Evolutionary conservation across 2,329 filamentous ascomycete genomes (phyloP), one percentile per base, ranked within the genome.

Genomic region (Ophiostoma quercus): DNA sequence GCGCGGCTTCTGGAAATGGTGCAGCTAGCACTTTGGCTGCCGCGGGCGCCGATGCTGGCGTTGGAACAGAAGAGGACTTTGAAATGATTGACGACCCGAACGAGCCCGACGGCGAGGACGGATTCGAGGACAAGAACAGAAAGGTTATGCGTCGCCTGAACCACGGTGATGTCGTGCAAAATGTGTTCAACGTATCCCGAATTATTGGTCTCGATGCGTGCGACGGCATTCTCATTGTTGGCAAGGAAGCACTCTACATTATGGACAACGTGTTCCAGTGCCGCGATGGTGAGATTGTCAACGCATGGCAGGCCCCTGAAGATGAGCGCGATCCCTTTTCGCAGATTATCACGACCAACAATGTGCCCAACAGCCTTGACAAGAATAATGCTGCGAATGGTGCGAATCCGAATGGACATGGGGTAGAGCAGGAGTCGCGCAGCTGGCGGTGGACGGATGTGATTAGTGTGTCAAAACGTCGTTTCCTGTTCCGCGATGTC

Each of bases 181-280:
- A 92, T 70, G 92, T 97, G 1, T 96, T 92, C 83, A 99, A 99
- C 75, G 90, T 98, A 67, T 98, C 95, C 19, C 90, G 95, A 12
- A 94, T 99, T 69, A 89, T 97, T 41, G 95, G 95, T 11, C 84
- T 99, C 3, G 95, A 99, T 77, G 94, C 94, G 9, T 92, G 92
- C 72, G 96, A 99, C 78, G 95, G 95, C 8, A 88, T 99, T 60
- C 83, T 99, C 43, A 96, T 99, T 69, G 85, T 98, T 57, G 95
- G 95, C 22, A 97, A 96, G 78, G 91, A 94, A 74, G 90, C 89
- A 66, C 84, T 99, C 19, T 99, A 99, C 77, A 90, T 99, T 74
- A 90, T 98, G 79, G 95, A 99, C 79, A 94, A 95, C 74, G 94
- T 97, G 76, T 98, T 99, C 77, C 94, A 98, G 76, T 88, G 94